Evolutionary conservation across 441 rosid species (phyloP).

Genomic region (Theobroma grandiflorum): DNA sequence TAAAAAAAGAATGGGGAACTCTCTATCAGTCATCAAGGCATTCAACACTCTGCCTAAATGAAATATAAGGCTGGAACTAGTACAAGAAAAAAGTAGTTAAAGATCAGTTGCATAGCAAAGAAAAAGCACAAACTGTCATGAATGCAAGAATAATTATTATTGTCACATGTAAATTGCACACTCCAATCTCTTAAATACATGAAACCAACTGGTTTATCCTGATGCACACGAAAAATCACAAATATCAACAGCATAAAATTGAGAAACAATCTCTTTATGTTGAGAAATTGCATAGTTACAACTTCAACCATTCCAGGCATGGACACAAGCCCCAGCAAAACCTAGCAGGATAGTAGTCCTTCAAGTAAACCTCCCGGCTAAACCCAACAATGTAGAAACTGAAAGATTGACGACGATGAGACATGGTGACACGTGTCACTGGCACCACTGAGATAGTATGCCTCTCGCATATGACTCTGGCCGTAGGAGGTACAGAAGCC

Average conservation of each 20-base stretch:
- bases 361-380: slow-evolving; percentile 88
- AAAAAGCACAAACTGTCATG: neutral
- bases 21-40: too few species aligned
- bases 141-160: slow-evolving; percentile 11
- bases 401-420: slow-evolving; percentile 68
- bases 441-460: slow-evolving; percentile 90
- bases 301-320: slow-evolving; percentile 90
- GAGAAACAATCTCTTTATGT: neutral
- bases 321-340: slow-evolving; percentile 99
- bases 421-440: slow-evolving; percentile 91
- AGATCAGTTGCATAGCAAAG: neutral
- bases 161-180: neutral
- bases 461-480: slow-evolving; percentile 91
- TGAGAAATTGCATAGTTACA: slow-evolving; percentile 39
- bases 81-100: too few species aligned
- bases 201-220: slow-evolving; percentile 14
- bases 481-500: slow-evolving; percentile 70
- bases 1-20: too few species aligned
- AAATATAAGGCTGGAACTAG: too few species aligned
- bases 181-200: neutral
- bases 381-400: slow-evolving; percentile 87
- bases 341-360: slow-evolving; percentile 93
- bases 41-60: too few species aligned
- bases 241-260: neutral
- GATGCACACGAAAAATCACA: neutral